Base-by-base conservation (phyloP, 108 stramenopile species). In the Discostella stelligeroides region DNA sequence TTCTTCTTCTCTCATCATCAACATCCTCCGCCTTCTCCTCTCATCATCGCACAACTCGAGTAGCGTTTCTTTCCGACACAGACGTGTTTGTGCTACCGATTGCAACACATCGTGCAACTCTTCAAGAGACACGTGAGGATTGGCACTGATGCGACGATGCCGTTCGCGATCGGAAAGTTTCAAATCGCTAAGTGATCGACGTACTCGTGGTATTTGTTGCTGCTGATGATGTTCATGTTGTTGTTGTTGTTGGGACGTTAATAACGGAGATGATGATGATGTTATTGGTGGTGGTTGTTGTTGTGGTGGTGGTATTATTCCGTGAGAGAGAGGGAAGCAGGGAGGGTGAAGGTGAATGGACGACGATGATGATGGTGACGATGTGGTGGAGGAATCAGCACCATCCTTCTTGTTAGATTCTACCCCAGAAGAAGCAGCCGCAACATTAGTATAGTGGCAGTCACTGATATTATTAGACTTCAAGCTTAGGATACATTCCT, bases 161-260 rank as follows among this genome's bases (percentile, higher is more conserved):
- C 70, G 70, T 28, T 71, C 47, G 29, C 45, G 45, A 51, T 63
- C 70, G 17, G 70, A 71, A 18, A 71, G 70, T n/a, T 27, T 48
- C n/a, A 70, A 45, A 14, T 69, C 39, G 57, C 17, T 1, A 7
- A 2, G 30, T 18, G 23, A 48, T n/a, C 66, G 11, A 2, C 27
- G 49, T 21, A 23, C 21, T n/a, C n/a, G n/a, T n/a, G n/a, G n/a
- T n/a, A n/a, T n/a, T n/a, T n/a, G n/a, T n/a, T n/a, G 6, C 50
- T 17, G 49, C 2, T 2, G 1, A 7, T 1, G 1, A 3, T 1
- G 28, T 21, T 21, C 1, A 2, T 21, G 4, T 28, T 40, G 54
- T 47, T 37, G 15, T 64, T 37, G 18, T 30, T 60, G 11, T n/a
- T n/a, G n/a, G n/a, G n/a, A n/a, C n/a, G n/a, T n/a, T n/a, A n/a